phyloP scores from a whole-genome alignment of 1,284 basidiomycete genomes.

The Tilletia setariae region DNA sequence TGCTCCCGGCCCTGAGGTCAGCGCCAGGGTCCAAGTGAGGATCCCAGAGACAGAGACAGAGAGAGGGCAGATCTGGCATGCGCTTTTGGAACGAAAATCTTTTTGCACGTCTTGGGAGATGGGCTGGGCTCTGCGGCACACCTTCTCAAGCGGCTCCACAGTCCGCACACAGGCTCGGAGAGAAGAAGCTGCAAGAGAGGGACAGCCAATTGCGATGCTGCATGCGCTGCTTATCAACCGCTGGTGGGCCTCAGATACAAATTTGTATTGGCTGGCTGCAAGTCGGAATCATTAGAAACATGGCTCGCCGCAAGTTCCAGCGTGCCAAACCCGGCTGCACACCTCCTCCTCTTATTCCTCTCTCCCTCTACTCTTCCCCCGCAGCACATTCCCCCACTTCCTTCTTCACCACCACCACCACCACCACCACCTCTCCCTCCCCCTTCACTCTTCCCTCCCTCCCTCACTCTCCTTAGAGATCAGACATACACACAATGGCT shows the following conservation, averaged over 20 bases:
- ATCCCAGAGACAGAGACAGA: background rate
- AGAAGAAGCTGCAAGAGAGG: no score
- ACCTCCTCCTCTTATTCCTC: background rate
- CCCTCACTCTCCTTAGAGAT: background rate
- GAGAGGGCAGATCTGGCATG: no score
- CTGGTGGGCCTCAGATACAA: background rate
- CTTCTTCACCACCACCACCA: background rate
- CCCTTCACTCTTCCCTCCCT: background rate
- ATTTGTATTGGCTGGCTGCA: background rate
- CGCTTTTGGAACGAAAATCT: no score
- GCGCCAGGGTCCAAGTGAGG: background rate
- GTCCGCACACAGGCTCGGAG: no score
- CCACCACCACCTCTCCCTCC: background rate
- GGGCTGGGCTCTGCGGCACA: no score
- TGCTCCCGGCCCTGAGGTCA: background rate
- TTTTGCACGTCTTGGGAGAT: no score
- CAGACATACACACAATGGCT: slow-evolving; percentile 11
- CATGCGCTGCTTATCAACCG: background rate
- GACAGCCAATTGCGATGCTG: no score
- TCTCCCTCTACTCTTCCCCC: background rate
- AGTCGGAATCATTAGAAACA: no score
- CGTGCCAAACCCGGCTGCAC: no score
- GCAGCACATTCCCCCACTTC: background rate
- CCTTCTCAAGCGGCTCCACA: no score
- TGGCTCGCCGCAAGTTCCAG: background rate